These are phyloP conservation scores for Carpinus fangiana DNA, from an alignment of 306 rosid genomes.

Conservation along the genomic window DNA sequence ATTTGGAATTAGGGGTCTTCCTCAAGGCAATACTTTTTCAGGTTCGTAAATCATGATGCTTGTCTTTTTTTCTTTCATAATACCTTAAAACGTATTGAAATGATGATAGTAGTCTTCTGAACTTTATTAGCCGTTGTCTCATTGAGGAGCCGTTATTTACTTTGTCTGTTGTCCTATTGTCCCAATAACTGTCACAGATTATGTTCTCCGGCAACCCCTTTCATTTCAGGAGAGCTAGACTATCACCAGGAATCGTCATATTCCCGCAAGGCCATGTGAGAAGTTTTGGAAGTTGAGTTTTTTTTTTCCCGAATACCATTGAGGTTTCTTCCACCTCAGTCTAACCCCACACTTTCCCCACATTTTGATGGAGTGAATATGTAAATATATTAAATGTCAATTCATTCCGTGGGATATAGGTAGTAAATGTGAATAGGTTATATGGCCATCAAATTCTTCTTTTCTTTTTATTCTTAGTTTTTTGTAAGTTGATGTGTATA, in stretches of 20 bases:
- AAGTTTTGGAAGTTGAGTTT: neutral
- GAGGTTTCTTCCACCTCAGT: conserved; percentile 2
- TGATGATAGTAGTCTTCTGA: neutral
- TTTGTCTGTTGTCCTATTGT: neutral
- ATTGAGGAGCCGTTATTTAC: neutral
- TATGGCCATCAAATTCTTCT: neutral
- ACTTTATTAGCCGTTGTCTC: neutral
- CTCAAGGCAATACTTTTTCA: conserved; percentile 15
- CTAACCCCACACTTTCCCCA: neutral
- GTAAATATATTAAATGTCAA: neutral
- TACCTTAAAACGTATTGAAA: neutral
- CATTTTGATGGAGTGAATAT: neutral
- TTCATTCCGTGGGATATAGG: neutral
- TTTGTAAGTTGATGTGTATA: neutral
- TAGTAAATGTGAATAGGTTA: neutral
- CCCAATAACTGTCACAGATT: neutral
- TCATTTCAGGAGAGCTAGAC: neutral
- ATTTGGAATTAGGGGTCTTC: conserved; percentile 62
- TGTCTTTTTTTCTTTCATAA: conserved; percentile 23
- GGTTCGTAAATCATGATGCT: conserved; percentile 25
- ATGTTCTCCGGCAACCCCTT: neutral
- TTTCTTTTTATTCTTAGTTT: neutral
- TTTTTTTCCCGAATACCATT: neutral
- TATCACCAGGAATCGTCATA: neutral
- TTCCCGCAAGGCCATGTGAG: neutral